A percentile compares a stretch with the other conserved stretches of the same genome.
These are phyloP conservation scores for Fusarium caatingaense DNA, from an alignment of 2,329 filamentous ascomycete genomes.

Conservation along the genomic window DNA sequence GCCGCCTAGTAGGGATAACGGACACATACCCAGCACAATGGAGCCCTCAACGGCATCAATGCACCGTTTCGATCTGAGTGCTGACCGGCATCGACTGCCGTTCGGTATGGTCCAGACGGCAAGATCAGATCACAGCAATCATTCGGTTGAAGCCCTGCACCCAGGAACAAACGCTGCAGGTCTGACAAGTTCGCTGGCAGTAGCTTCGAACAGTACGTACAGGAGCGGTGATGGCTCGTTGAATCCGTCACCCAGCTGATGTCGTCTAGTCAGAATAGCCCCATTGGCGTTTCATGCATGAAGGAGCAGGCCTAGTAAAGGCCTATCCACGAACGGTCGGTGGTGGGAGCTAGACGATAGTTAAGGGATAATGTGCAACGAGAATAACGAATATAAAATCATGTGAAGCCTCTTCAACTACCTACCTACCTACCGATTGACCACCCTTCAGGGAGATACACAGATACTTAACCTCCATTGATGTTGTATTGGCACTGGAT, in stretches of 20 bases:
- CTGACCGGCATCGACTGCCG: constrained; percentile 40
- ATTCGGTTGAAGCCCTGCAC: constrained; percentile 23
- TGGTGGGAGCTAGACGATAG: not conserved
- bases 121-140: constrained; percentile 25
- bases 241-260: constrained; percentile 39
- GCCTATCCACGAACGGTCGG: not conserved
- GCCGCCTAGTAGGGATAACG: constrained; percentile 40
- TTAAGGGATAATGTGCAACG: not conserved
- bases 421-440: no score
- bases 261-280: constrained; percentile 11
- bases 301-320: not conserved
- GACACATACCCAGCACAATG: constrained; percentile 32
- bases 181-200: constrained; percentile 17
- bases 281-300: constrained; percentile 8
- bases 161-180: constrained; percentile 6
- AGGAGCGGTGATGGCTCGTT: constrained; percentile 34
- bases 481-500: not conserved
- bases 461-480: not conserved
- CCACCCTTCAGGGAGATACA: no score
- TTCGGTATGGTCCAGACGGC: constrained; percentile 19
- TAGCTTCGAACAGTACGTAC: constrained; percentile 25
- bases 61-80: constrained; percentile 37
- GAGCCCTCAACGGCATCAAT: constrained; percentile 39
- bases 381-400: constrained; percentile 22
- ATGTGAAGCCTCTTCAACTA: not conserved